These are phyloP conservation scores for Wilhelminamyces savonicus DNA, from an alignment of 805 yeast genomes.

Conservation along the genomic window DNA sequence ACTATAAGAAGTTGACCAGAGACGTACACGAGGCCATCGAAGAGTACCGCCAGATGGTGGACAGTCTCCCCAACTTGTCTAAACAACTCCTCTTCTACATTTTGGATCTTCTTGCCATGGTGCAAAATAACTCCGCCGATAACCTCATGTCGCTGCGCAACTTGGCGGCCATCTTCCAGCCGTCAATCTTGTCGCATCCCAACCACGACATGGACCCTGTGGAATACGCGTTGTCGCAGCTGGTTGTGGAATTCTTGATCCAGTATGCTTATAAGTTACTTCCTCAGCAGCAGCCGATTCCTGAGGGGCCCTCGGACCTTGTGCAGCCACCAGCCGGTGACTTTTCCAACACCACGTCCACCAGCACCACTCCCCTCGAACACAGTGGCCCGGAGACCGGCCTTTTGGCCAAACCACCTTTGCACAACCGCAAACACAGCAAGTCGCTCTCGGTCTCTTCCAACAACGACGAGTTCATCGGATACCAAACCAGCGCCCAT, in stretches of 20 bases:
- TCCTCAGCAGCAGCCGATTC: slow-evolving; percentile 37
- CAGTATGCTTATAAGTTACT: slow-evolving; percentile 76
- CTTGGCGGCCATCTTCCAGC: slow-evolving; percentile 94
- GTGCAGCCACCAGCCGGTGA: neutral
- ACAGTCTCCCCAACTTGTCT: slow-evolving; percentile 66
- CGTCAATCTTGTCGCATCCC: slow-evolving; percentile 91
- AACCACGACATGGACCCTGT: slow-evolving; percentile 88
- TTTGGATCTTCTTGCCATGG: slow-evolving; percentile 78
- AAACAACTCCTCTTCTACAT: slow-evolving; percentile 81
- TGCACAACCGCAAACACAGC: slow-evolving; percentile 22
- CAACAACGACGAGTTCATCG: slow-evolving; percentile 31
- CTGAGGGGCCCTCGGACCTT: neutral
- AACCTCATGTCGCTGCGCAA: slow-evolving; percentile 92
- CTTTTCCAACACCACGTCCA: slow-evolving; percentile 6
- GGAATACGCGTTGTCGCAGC: slow-evolving; percentile 81
- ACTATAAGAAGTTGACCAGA: slow-evolving; percentile 51
- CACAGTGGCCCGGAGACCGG: slow-evolving; percentile 1
- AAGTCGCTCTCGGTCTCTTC: slow-evolving; percentile 25
- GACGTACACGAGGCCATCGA: slow-evolving; percentile 66
- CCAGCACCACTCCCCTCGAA: slow-evolving; percentile 11
- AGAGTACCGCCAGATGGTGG: slow-evolving; percentile 65
- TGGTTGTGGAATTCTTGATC: slow-evolving; percentile 82
- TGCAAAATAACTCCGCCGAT: slow-evolving; percentile 67
- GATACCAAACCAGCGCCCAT: slow-evolving; percentile 28
- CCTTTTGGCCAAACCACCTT: slow-evolving; percentile 4